A percentile compares a stretch with the other conserved stretches of the same genome.
Evolutionary conservation across 2,329 filamentous ascomycete species (phyloP).

Genomic region (Fusarium phyllophilum): DNA sequence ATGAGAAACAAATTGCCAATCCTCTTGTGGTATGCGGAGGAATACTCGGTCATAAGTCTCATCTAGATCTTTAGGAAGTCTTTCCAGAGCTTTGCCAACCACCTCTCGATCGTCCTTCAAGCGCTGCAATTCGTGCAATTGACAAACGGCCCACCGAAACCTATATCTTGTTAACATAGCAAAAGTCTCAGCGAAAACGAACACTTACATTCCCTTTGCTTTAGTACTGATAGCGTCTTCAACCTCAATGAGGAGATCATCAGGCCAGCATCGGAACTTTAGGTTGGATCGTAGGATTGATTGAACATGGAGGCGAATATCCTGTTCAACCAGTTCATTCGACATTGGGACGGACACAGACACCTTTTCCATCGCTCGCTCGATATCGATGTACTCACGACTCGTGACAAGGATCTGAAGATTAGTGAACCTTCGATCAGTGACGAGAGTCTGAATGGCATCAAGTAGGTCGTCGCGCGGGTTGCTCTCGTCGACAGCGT

Average conservation of each 20-base stretch:
- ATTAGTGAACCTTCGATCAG: fast-evolving
- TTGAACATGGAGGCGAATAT: not conserved
- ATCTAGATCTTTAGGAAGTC: not conserved
- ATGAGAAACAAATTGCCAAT: not conserved
- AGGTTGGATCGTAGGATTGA: fast-evolving
- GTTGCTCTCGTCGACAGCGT: not conserved
- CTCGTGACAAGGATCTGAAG: not conserved
- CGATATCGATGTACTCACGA: not conserved
- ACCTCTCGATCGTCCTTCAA: fast-evolving
- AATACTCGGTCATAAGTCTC: not conserved
- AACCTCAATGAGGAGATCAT: not conserved
- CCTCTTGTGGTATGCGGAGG: fast-evolving
- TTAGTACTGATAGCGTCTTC: fast-evolving
- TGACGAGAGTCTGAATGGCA: fast-evolving
- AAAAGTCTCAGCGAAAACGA: fast-evolving
- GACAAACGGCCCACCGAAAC: not conserved
- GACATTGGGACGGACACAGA: not conserved
- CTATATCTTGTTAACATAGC: fast-evolving
- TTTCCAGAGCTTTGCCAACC: fast-evolving
- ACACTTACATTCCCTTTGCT: not conserved
- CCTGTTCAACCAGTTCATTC: not conserved
- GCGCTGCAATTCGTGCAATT: not conserved
- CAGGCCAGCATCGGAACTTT: not conserved
- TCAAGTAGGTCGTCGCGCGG: fast-evolving
- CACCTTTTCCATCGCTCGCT: fast-evolving